phyloP scores from a whole-genome alignment of 768 basidiomycete genomes.

The Leucosporidium yakuticum region DNA sequence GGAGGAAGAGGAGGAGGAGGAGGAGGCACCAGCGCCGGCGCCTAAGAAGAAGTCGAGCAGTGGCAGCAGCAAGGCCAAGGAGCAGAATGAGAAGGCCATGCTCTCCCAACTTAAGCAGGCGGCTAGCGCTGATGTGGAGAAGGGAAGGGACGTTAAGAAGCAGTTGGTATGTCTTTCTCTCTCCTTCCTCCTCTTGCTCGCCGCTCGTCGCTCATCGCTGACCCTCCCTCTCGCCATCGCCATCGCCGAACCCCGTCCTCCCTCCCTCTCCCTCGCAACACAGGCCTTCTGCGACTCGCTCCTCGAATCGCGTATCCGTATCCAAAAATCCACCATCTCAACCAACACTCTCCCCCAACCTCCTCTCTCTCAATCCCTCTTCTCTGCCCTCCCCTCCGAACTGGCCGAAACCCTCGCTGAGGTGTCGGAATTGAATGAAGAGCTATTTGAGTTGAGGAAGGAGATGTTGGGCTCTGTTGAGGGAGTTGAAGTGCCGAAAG shows the following conservation, averaged over 20 bases:
- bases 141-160: slow-evolving; percentile 73
- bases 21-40: background rate
- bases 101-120: slow-evolving; percentile 32
- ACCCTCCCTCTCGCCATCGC: too few relatives aligned
- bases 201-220: background rate
- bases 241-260: too few relatives aligned
- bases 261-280: background rate
- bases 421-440: slow-evolving; percentile 42
- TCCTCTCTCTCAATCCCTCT: slow-evolving; percentile 37
- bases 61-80: background rate
- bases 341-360: slow-evolving; percentile 59
- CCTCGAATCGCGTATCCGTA: slow-evolving; percentile 80
- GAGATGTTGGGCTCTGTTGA: background rate
- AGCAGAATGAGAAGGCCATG: slow-evolving; percentile 23
- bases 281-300: slow-evolving; percentile 80
- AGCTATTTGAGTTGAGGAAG: slow-evolving; percentile 35
- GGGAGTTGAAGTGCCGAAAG: background rate
- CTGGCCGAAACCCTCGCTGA: slow-evolving; percentile 42
- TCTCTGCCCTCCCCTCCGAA: slow-evolving; percentile 9
- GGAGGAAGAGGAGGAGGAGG: background rate
- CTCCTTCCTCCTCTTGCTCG: background rate
- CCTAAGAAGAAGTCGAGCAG: slow-evolving; percentile 3
- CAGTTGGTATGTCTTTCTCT: slow-evolving; percentile 47
- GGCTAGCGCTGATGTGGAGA: slow-evolving; percentile 47
- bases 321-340: slow-evolving; percentile 70